A percentile compares a stretch with the other conserved stretches of the same genome.
Conservation (phyloP, 805 yeast species). For the Saccharomycopsis sp. region DNA sequence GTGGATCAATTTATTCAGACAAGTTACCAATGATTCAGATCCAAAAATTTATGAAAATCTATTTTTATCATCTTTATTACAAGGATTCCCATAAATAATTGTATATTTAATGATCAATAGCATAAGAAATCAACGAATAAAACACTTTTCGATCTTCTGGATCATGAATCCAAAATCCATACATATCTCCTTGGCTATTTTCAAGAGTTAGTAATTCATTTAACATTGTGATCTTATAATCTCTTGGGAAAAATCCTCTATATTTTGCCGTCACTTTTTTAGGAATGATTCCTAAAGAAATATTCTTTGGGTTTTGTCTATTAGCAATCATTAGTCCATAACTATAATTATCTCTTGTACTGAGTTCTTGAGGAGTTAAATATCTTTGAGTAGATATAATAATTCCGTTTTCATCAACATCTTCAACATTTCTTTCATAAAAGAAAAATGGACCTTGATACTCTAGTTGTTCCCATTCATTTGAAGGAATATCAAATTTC, state of each 20-base stretch:
- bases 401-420: slow-evolving; percentile 21
- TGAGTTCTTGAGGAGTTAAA: slow-evolving; percentile 4
- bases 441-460: slow-evolving; percentile 62
- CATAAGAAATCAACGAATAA: slow-evolving; percentile 31
- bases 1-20: too few relatives aligned
- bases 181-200: slow-evolving; percentile 57
- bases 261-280: slow-evolving; percentile 36
- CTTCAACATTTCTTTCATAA: slow-evolving; percentile 39
- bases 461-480: slow-evolving; percentile 64
- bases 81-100: too few relatives aligned
- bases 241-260: slow-evolving; percentile 25
- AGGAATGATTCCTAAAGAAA: slow-evolving; percentile 58
- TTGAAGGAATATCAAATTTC: slow-evolving; percentile 43
- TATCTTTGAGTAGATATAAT: slow-evolving; percentile 1
- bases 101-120: slow-evolving; percentile 17
- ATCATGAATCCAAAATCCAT: slow-evolving; percentile 71
- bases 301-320: slow-evolving; percentile 57
- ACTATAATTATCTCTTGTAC: slow-evolving; percentile 32
- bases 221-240: slow-evolving; percentile 46
- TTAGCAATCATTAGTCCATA: slow-evolving; percentile 66
- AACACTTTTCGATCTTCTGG: slow-evolving; percentile 54
- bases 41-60: too few relatives aligned
- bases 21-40: too few relatives aligned
- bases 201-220: slow-evolving; percentile 63
- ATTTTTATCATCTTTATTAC: too few relatives aligned